phyloP scores from a whole-genome alignment of 2,329 filamentous ascomycete species.

The Colletotrichum sp. region DNA sequence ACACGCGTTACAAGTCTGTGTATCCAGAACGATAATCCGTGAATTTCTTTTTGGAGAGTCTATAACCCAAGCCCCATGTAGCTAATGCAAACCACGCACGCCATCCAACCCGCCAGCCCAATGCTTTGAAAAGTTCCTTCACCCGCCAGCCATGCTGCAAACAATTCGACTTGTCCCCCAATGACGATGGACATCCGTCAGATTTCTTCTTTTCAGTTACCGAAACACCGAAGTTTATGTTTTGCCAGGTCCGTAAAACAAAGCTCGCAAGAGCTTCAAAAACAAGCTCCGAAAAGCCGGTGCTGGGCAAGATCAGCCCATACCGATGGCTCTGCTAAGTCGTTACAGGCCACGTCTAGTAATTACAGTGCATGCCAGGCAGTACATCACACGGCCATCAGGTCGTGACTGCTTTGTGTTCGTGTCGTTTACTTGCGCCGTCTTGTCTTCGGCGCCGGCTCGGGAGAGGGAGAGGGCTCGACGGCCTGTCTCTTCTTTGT shows the following conservation, averaged over 20 bases:
- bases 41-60: conserved; percentile 9
- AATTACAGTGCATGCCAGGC: conserved; percentile 1
- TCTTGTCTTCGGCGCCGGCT: conserved; percentile 28
- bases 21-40: neutral
- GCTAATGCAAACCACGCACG: neutral
- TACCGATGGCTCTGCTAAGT: neutral
- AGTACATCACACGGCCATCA: neutral
- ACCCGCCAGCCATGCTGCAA: conserved; percentile 1
- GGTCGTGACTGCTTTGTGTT: neutral
- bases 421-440: conserved; percentile 18
- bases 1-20: neutral
- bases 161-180: neutral
- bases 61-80: neutral
- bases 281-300: neutral
- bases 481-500: conserved; percentile 53
- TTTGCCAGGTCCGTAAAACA: neutral
- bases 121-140: neutral
- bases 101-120: neutral
- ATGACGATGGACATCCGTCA: neutral
- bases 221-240: neutral
- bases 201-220: neutral
- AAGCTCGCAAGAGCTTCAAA: neutral
- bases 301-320: neutral
- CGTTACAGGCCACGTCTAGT: neutral
- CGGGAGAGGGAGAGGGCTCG: conserved; percentile 23